phyloP scores from a whole-genome alignment of 345 rosid genomes.

The Anacardium occidentale region DNA sequence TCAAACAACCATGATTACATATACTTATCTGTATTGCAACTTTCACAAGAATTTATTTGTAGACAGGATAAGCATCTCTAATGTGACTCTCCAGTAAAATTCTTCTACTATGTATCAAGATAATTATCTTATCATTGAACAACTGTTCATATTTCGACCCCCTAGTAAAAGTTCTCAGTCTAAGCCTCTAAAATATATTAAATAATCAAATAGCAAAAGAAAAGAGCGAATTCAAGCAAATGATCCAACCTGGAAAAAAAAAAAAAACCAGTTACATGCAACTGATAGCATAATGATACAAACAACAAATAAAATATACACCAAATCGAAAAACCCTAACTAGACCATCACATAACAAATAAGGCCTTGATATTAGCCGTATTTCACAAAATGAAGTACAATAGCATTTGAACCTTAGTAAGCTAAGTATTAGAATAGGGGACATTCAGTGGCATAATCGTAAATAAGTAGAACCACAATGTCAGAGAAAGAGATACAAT shows the following conservation, averaged over 20 bases:
- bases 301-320: not conserved
- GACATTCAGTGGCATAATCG: not conserved
- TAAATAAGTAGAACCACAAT: constrained; percentile 6
- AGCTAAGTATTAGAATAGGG: not conserved
- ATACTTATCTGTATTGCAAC: too few relatives aligned
- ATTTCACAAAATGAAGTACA: not conserved
- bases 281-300: too few relatives aligned
- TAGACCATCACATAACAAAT: not conserved
- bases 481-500: not conserved
- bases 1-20: not conserved
- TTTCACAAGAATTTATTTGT: not conserved
- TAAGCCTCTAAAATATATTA: not conserved
- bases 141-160: not conserved
- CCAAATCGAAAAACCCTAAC: not conserved
- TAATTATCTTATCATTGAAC: not conserved
- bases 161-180: too few relatives aligned
- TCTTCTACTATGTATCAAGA: not conserved
- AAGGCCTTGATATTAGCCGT: not conserved
- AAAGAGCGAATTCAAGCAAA: not conserved
- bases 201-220: not conserved
- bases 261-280: not conserved
- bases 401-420: too few relatives aligned
- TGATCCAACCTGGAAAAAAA: not conserved
- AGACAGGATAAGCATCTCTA: too few relatives aligned
- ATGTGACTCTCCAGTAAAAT: not conserved